phyloP scores from a whole-genome alignment of 1,284 basidiomycete genomes.

The Leccinum subrobustum region DNA sequence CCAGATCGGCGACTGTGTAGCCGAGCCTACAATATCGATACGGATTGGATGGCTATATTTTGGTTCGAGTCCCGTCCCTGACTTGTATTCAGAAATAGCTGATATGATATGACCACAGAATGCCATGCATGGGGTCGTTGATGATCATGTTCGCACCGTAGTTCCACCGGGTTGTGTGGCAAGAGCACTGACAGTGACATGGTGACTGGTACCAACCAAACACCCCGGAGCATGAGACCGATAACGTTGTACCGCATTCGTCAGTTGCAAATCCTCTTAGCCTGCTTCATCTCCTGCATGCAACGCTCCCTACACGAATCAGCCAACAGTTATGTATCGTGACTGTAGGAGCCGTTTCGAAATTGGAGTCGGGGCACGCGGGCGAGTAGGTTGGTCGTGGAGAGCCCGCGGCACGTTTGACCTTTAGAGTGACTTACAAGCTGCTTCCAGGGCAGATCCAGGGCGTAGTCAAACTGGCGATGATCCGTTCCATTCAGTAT shows the following conservation, averaged over 20 bases:
- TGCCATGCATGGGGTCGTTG: too few relatives aligned
- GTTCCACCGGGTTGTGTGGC: neutral
- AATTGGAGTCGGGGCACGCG: too few relatives aligned
- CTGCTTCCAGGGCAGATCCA: too few relatives aligned
- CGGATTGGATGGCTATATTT: constrained; percentile 1
- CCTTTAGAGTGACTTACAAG: too few relatives aligned
- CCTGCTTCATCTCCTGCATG: neutral
- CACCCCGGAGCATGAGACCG: neutral
- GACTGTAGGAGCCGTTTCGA: too few relatives aligned
- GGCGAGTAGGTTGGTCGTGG: too few relatives aligned
- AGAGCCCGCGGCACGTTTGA: too few relatives aligned
- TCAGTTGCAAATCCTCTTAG: neutral
- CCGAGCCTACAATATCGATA: neutral
- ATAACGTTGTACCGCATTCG: neutral
- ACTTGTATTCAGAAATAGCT: neutral
- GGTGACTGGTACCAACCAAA: neutral
- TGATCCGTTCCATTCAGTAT: too few relatives aligned
- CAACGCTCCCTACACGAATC: neutral
- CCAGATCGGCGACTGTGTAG: neutral
- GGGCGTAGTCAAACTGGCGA: too few relatives aligned
- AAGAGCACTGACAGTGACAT: neutral
- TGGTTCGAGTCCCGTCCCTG: neutral
- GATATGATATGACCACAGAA: neutral
- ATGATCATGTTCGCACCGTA: neutral
- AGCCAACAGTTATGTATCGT: too few relatives aligned